Evolutionary conservation across 192 early-diverging fungal genomes (phyloP), one percentile per base, ranked within the genome.

Genomic region (Backusella tarrabulga): DNA sequence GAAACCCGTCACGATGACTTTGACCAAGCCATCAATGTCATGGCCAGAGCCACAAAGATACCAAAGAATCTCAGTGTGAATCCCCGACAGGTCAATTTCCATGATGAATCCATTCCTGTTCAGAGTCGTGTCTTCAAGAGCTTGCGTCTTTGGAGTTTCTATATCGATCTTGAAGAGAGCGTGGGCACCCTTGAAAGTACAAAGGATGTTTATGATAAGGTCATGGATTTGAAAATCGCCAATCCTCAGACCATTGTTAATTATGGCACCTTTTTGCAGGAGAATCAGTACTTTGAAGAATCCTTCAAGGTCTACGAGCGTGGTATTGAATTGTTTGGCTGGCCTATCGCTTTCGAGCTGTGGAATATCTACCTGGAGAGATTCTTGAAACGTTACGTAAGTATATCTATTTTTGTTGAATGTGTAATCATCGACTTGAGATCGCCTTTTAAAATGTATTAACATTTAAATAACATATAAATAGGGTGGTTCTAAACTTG

Each of bases 201-300:
- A 2, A 90, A 90, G 32, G 87, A 88, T 6, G 92, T 95, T 0
- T 99, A 99, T 81, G 96, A 99, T 75, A 88, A 90, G 17, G 94
- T 99, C 67, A 80, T 99, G 81, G 95, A 97, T 66, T 88, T 99
- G 40, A 93, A 94, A 68, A 95, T 99, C 68, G 97, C 97, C 17
- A 97, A 94, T 50, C 94, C 97, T 34, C 97, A 99, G 80, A 92
- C 94, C n/a, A 89, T 99, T 44, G 95, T 98, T 82, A 96, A 99
- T 83, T 99, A 94, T 83, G 96, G 96, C 14, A 86, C 81, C 38
- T 97, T 95, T 78, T 86, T 98, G 73, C 95, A 98, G 80, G 94
- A 96, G 68, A 86, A 94, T 74, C 88, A 90, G 54, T 97, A 91
- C 86, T 97, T 91, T 83, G 98, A 99, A 85, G 98, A 98, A 83